Conservation (phyloP, 805 yeast genomes). For the Metschnikowia gelsemii region DNA sequence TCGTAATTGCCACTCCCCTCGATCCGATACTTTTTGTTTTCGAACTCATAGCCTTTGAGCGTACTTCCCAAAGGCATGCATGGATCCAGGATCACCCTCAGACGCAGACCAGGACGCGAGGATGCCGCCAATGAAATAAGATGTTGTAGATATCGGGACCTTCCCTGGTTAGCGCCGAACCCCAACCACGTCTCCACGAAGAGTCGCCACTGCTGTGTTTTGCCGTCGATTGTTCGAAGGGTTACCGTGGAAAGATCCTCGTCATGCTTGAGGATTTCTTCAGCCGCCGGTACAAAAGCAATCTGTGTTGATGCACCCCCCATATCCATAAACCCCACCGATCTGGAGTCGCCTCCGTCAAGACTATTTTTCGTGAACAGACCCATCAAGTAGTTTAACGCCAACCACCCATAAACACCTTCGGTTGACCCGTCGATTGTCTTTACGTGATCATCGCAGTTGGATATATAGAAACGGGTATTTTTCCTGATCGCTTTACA, state of each 20-base stretch:
- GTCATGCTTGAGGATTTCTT: slow-evolving; percentile 61
- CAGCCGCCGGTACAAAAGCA: slow-evolving; percentile 78
- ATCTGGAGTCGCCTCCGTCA: slow-evolving; percentile 38
- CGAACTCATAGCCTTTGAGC: slow-evolving; percentile 43
- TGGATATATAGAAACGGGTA: slow-evolving; percentile 54
- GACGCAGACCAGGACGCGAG: slow-evolving; percentile 10
- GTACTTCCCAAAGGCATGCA: slow-evolving; percentile 71
- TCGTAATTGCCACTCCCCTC: slow-evolving; percentile 79
- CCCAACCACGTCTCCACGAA: slow-evolving; percentile 98
- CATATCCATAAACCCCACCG: slow-evolving; percentile 97
- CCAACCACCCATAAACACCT: slow-evolving; percentile 95
- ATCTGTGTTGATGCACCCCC: slow-evolving; percentile 98
- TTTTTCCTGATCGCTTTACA: slow-evolving; percentile 57
- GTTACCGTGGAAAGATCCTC: slow-evolving; percentile 72
- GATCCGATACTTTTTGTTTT: slow-evolving; percentile 49
- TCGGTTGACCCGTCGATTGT: slow-evolving; percentile 93
- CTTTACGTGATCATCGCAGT: slow-evolving; percentile 71
- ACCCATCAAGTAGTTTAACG: slow-evolving; percentile 78
- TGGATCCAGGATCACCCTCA: slow-evolving; percentile 55
- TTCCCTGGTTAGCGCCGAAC: slow-evolving; percentile 94
- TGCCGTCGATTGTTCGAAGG: slow-evolving; percentile 70
- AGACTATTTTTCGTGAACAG: slow-evolving; percentile 48
- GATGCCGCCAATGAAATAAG: slow-evolving; percentile 38
- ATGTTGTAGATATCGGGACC: slow-evolving; percentile 64
- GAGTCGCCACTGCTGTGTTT: slow-evolving; percentile 71